These are phyloP conservation scores for Aureobasidium sp. DNA, from an alignment of 2,329 filamentous ascomycete genomes.

Conservation along the genomic window DNA sequence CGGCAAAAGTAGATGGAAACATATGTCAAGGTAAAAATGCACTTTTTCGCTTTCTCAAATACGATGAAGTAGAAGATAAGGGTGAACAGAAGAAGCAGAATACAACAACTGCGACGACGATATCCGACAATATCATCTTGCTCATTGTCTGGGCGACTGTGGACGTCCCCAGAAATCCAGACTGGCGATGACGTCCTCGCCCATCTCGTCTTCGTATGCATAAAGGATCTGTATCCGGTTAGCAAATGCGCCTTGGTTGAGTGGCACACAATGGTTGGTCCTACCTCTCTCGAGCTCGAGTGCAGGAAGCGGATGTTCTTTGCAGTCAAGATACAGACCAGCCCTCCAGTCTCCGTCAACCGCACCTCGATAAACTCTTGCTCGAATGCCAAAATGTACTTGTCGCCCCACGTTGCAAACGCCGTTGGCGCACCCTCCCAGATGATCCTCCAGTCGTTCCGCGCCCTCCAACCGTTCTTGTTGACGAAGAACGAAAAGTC, in stretches of 20 bases:
- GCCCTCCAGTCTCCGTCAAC: slow-evolving; percentile 83
- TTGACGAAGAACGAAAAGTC: slow-evolving; percentile 99
- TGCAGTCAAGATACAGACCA: slow-evolving; percentile 90
- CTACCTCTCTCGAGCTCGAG: slow-evolving; percentile 91
- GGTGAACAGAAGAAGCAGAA: slow-evolving; percentile 4
- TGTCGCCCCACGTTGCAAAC: slow-evolving; percentile 87
- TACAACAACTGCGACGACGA: neutral
- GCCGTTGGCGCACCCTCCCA: slow-evolving; percentile 92
- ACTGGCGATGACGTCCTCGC: slow-evolving; percentile 87
- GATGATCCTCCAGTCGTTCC: slow-evolving; percentile 93
- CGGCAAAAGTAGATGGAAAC: neutral
- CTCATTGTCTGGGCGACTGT: slow-evolving; percentile 18
- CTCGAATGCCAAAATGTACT: slow-evolving; percentile 93
- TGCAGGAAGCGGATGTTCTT: slow-evolving; percentile 98
- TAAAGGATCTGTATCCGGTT: slow-evolving; percentile 69
- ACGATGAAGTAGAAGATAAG: slow-evolving; percentile 8
- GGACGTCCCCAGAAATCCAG: slow-evolving; percentile 81
- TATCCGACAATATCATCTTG: neutral
- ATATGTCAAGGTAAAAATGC: neutral
- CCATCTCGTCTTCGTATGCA: slow-evolving; percentile 91
- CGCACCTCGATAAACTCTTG: slow-evolving; percentile 95
- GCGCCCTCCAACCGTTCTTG: slow-evolving; percentile 91
- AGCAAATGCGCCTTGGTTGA: neutral
- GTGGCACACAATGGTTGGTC: slow-evolving; percentile 25
- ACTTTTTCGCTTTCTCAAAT: neutral